These are phyloP conservation scores for Vaccinium myrtillus DNA, from an alignment of 148 eudicot species.

Conservation along the genomic window DNA sequence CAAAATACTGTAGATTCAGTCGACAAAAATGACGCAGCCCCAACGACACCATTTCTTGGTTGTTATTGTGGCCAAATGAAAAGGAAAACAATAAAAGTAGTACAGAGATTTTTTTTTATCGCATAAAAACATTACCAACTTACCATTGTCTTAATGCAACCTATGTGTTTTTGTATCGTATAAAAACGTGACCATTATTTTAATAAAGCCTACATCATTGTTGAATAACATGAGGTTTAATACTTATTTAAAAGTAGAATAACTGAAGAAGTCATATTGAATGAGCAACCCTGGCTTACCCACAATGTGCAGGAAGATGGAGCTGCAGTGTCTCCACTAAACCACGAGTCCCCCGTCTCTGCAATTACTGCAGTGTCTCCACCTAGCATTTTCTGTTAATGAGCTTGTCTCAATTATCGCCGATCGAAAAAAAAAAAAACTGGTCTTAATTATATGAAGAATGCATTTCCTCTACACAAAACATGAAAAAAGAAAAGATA, in stretches of 20 bases:
- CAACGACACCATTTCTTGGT: background rate
- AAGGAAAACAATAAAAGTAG: background rate
- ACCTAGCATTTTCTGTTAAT: constrained; percentile 67
- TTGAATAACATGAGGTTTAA: background rate
- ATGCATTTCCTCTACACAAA: background rate
- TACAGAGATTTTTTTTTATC: background rate
- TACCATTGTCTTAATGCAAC: background rate
- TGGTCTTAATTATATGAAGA: background rate
- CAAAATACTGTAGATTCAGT: background rate
- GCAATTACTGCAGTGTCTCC: constrained; percentile 69
- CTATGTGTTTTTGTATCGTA: background rate
- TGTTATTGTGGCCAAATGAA: background rate
- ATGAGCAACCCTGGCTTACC: constrained; percentile 36
- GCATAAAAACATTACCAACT: background rate
- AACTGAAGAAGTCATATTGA: background rate
- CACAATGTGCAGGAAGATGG: constrained; percentile 71
- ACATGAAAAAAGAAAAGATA: background rate
- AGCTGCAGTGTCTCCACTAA: constrained; percentile 84
- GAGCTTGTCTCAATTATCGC: background rate
- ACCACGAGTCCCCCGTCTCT: constrained; percentile 84
- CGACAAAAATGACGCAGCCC: background rate
- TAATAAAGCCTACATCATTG: background rate
- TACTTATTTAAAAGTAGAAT: background rate
- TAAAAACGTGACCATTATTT: background rate
- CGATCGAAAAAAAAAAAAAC: too few species aligned